A percentile compares a stretch with the other conserved stretches of the same genome.
phyloP scores from a whole-genome alignment of 73 alveolate species.

The Blepharisma japonicum region DNA sequence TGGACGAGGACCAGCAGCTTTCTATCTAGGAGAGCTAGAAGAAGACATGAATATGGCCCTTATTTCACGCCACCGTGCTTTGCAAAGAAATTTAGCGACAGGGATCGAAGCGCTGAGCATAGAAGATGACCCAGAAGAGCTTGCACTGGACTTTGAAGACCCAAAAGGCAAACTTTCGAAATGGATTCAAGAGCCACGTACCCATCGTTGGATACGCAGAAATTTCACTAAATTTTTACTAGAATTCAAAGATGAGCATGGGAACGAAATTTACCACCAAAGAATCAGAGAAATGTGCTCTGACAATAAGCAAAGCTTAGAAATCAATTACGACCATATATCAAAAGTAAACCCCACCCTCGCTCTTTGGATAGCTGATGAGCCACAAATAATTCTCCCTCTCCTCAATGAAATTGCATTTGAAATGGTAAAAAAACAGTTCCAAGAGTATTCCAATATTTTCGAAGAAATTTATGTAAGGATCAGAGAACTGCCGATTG shows the following conservation, averaged over 20 bases:
- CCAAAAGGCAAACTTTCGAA: constrained; percentile 88
- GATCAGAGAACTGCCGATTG: constrained; percentile 88
- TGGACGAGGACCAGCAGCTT: constrained; percentile 82
- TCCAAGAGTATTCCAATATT: constrained; percentile 83
- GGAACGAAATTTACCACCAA: constrained; percentile 75
- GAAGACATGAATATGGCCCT: constrained; percentile 50
- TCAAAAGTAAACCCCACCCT: constrained; percentile 65
- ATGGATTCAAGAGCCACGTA: constrained; percentile 93
- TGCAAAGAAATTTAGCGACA: constrained; percentile 2
- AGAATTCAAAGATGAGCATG: constrained; percentile 62
- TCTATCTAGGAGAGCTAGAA: constrained; percentile 61
- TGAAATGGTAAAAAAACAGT: constrained; percentile 83
- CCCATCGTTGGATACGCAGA: constrained; percentile 83
- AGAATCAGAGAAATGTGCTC: constrained; percentile 93
- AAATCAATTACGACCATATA: constrained; percentile 73
- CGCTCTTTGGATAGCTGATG: constrained; percentile 96
- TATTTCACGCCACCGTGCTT: constrained; percentile 9
- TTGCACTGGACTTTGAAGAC: constrained; percentile 84
- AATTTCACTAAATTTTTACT: constrained; percentile 72
- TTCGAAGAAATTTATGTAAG: constrained; percentile 93
- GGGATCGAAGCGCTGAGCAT: constrained; percentile 31
- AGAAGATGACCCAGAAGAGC: constrained; percentile 68
- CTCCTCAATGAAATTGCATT: constrained; percentile 92
- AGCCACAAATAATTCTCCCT: constrained; percentile 89
- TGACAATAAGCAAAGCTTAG: constrained; percentile 89